Evolutionary conservation across 1,139 yeast species (phyloP).

Genomic region (Zygosaccharomyces sapae): DNA sequence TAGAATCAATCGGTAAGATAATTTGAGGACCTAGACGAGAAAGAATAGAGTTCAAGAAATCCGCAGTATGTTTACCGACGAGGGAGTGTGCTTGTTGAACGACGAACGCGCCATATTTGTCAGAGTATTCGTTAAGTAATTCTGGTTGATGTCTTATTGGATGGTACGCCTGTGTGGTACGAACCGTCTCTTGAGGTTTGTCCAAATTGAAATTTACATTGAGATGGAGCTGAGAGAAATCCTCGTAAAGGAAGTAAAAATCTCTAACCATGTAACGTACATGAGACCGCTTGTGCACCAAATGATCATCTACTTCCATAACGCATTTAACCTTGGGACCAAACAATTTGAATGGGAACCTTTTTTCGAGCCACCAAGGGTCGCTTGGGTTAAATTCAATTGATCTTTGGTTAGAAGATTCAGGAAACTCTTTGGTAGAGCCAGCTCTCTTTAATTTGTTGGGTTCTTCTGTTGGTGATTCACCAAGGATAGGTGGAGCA

Average conservation of each 20-base stretch:
- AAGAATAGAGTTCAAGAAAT: constrained; percentile 35
- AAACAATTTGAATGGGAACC: constrained; percentile 52
- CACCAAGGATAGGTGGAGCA: neutral
- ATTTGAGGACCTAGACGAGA: constrained; percentile 36
- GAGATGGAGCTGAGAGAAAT: constrained; percentile 62
- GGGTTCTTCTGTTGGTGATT: neutral
- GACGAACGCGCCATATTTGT: constrained; percentile 44
- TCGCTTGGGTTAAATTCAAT: constrained; percentile 39
- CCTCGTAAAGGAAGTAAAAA: constrained; percentile 69
- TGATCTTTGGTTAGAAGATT: constrained; percentile 14
- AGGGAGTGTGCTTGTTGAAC: constrained; percentile 43
- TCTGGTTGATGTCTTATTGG: constrained; percentile 15
- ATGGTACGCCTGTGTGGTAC: constrained; percentile 32
- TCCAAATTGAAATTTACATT: constrained; percentile 49
- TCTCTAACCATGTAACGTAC: constrained; percentile 52
- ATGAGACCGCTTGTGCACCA: constrained; percentile 55
- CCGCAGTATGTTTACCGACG: constrained; percentile 39
- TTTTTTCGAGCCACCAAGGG: constrained; percentile 39
- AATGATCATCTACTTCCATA: constrained; percentile 62
- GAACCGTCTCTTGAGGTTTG: constrained; percentile 54
- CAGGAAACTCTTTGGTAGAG: constrained; percentile 17
- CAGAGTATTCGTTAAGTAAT: constrained; percentile 49
- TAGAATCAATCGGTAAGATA: constrained; percentile 58
- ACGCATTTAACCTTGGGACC: constrained; percentile 42
- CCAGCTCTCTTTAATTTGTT: constrained; percentile 11